Base-by-base conservation (phyloP, 2,329 filamentous ascomycete genomes). In the Colletotrichum liriopes region DNA sequence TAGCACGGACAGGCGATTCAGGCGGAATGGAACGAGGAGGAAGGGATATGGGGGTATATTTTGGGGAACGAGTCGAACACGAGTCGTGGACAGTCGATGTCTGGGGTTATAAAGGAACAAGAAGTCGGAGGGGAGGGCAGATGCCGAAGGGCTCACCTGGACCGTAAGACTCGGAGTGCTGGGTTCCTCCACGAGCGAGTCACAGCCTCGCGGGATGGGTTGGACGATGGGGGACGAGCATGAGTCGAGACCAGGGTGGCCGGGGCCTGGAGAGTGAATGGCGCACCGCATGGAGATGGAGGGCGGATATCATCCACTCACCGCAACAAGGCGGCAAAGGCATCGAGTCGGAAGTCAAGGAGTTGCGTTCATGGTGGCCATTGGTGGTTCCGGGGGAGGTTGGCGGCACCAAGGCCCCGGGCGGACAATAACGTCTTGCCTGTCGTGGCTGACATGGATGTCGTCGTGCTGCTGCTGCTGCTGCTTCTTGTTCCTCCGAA, bases 1-100 rank as follows among this genome's bases (percentile, higher is more conserved):
- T 23, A 52, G 65, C 59, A 70, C 60, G 54, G 65, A 60, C 35
- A 49, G 59, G 23, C 65, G 66, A 70, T 39, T 72, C 69, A 69
- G 65, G 52, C 47, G 51, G 26, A 26, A 37, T 41, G 45, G 52
- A 35, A 64, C 43, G 35, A 54, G 23, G 52, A 32, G 32, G 47
- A 20, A 59, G 60, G 59, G 65, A 47, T 59, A 54, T 64, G 32
- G n/a, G 64, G 65, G 52, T 64, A 71, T 41, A 16, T 35, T 58
- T 20, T 43, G 20, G 29, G 51, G 29, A 37, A 26, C 35, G 26
- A 39, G 59, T 26, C 9, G 39, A 41, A 29, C 59, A 59, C 23
- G 69, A 72, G 65, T 72, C 69, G 69, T 49, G 65, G 43, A 59
- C 32, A 52, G 45, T 45, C 37, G 39, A 47, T 45, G 23, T 8